Evolutionary conservation across 108 stramenopile genomes (phyloP), one percentile per base, ranked within the genome.

Genomic region (Cyclotella baltica): DNA sequence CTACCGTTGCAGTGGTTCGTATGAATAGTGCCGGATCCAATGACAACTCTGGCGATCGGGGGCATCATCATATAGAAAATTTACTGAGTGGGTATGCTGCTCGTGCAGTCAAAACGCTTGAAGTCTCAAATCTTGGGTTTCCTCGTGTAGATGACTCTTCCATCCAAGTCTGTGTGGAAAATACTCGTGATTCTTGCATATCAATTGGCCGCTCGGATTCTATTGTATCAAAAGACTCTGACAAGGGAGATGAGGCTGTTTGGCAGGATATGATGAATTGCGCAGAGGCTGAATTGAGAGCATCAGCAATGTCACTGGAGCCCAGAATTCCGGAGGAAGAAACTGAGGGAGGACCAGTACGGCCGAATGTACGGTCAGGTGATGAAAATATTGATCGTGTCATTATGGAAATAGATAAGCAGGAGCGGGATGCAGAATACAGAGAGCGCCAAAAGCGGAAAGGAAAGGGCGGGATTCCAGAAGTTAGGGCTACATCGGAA

Each of bases 1-100:
- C 94, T n/a, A 65, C 92, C 52, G 86, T 73, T 37, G 90, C 91
- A 50, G 87, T 92, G 28, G 90, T 88, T 70, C 89, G 91, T n/a
- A 92, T 95, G 89, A 82, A 67, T n/a, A n/a, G n/a, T 36, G 65
- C 72, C 53, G 75, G 43, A 2, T 56, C 55, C 22, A 80, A 33
- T 69, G 56, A 19, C 63, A 62, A 31, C 18, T 29, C 16, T 72
- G 80, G 63, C 72, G 79, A 10, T 48, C 55, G 22, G 28, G 67
- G 50, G 73, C 81, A 29, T 84, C 77, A 0, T 23, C 16, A 62
- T 52, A 18, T 64, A 53, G 30, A 28, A 23, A 37, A 53, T 48
- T 20, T 67, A 23, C 43, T 81, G 51, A 64, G 50, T 35, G 47
- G 61, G 1, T 64, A 88, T 47, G 72, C n/a, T n/a, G n/a, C 56